Evolutionary conservation across 2,329 filamentous ascomycete species (phyloP).

Genomic region (Penicillium concentricum): DNA sequence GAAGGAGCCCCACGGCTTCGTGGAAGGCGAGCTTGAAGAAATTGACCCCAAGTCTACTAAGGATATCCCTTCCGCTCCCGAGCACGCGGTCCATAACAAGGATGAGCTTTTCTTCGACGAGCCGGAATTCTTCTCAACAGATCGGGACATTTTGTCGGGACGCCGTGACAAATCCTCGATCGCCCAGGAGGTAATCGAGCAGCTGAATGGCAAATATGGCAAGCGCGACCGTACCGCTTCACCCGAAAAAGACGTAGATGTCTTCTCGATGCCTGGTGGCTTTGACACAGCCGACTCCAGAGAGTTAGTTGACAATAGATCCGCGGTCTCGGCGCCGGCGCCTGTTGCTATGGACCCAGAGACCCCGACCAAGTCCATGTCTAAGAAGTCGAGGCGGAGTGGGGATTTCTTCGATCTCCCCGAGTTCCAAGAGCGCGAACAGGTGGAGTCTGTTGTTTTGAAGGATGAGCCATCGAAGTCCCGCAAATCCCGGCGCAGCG

Average conservation of each 20-base stretch:
- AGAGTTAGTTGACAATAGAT: slow-evolving; percentile 11
- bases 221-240: slow-evolving; percentile 17
- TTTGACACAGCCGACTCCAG: slow-evolving; percentile 25
- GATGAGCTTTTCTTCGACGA: slow-evolving; percentile 21
- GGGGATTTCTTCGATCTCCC: background rate
- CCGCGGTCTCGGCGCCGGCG: slow-evolving; percentile 6
- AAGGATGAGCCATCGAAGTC: background rate
- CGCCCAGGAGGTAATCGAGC: slow-evolving; percentile 27
- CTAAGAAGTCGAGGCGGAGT: background rate
- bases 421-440: background rate
- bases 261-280: slow-evolving; percentile 33
- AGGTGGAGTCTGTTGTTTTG: background rate
- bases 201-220: slow-evolving; percentile 20
- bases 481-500: background rate
- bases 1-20: slow-evolving; percentile 44
- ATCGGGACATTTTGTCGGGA: slow-evolving; percentile 1
- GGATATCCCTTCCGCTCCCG: background rate
- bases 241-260: slow-evolving; percentile 20
- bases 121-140: slow-evolving; percentile 14
- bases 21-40: slow-evolving; percentile 52
- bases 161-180: slow-evolving; percentile 17
- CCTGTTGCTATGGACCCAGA: background rate
- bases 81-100: slow-evolving; percentile 15
- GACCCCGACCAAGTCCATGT: background rate
- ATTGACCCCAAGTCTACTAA: slow-evolving; percentile 37